phyloP scores from a whole-genome alignment of 1,284 basidiomycete species.

The Sanguinoderma infundibulare region DNA sequence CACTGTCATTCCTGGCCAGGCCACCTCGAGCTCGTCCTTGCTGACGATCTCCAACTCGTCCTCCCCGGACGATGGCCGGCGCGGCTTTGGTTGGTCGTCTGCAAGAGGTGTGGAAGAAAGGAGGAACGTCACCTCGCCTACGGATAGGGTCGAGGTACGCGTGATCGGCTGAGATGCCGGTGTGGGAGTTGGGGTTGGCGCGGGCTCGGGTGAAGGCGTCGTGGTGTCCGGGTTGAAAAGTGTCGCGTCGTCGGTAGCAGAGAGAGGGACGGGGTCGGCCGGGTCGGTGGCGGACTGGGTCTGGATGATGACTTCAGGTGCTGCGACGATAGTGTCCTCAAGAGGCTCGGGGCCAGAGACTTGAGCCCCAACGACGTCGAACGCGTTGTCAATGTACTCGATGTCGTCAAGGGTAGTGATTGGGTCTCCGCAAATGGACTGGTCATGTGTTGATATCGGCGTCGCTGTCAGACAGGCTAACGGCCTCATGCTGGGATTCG shows the following conservation, averaged over 20 bases:
- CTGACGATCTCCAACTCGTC: slow-evolving; percentile 25
- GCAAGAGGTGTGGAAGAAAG: slow-evolving; percentile 22
- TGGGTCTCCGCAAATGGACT: background rate
- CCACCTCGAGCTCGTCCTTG: slow-evolving; percentile 20
- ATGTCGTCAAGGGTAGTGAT: background rate
- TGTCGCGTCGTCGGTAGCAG: background rate
- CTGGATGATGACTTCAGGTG: background rate
- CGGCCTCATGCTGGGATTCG: background rate
- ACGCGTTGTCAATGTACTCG: background rate
- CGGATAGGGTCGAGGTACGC: slow-evolving; percentile 1
- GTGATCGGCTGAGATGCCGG: background rate
- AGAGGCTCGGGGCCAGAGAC: background rate
- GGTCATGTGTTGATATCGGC: background rate
- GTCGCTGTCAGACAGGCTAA: background rate
- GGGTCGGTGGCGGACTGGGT: background rate
- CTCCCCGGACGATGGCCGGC: background rate
- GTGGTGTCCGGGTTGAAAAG: background rate
- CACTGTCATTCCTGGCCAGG: background rate
- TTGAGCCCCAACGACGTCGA: background rate
- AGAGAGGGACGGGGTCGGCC: background rate
- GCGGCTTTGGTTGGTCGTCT: slow-evolving; percentile 6
- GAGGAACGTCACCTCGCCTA: slow-evolving; percentile 17
- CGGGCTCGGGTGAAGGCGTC: background rate
- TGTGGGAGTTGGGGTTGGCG: background rate
- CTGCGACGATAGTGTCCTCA: background rate